These are phyloP conservation scores for Neurospora sp. DNA, from an alignment of 495 filamentous ascomycete species.

Conservation along the genomic window DNA sequence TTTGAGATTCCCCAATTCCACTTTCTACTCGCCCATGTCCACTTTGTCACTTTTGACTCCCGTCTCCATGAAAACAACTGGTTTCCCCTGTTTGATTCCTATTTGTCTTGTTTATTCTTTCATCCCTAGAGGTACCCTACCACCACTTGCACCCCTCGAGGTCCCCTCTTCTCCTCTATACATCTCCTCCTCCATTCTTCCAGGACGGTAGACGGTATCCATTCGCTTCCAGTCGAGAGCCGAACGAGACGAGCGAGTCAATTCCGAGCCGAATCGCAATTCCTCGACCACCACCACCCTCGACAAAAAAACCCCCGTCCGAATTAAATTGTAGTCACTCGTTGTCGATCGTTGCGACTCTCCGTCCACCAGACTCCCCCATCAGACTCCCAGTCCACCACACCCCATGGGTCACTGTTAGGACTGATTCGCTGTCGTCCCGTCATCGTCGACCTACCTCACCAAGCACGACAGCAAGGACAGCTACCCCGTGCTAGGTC, in stretches of 20 bases:
- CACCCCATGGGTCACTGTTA: not conserved
- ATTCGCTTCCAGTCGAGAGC: not conserved
- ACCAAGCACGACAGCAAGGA: not conserved
- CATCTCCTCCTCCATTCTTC: not conserved
- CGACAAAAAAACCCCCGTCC: not conserved
- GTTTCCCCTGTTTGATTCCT: not conserved
- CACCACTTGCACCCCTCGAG: not conserved
- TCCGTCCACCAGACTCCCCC: not conserved
- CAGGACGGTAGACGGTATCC: not conserved
- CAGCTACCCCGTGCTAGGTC: not conserved
- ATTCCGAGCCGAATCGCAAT: not conserved
- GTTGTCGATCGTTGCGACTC: not conserved
- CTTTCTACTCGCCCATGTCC: slow-evolving; percentile 1
- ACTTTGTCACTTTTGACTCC: slow-evolving; percentile 9
- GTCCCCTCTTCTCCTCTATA: not conserved
- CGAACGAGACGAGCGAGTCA: not conserved
- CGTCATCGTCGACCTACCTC: not conserved
- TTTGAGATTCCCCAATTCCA: slow-evolving; percentile 2
- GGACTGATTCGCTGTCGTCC: not conserved
- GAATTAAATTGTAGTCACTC: not conserved
- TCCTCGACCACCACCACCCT: not conserved
- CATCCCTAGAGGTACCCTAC: not conserved
- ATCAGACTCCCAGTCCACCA: not conserved
- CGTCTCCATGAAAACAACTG: slow-evolving; percentile 1
- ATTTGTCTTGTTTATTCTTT: not conserved